A percentile compares a stretch with the other conserved stretches of the same genome.
phyloP scores from a whole-genome alignment of 768 basidiomycete species.

The Hygrophorus russula region DNA sequence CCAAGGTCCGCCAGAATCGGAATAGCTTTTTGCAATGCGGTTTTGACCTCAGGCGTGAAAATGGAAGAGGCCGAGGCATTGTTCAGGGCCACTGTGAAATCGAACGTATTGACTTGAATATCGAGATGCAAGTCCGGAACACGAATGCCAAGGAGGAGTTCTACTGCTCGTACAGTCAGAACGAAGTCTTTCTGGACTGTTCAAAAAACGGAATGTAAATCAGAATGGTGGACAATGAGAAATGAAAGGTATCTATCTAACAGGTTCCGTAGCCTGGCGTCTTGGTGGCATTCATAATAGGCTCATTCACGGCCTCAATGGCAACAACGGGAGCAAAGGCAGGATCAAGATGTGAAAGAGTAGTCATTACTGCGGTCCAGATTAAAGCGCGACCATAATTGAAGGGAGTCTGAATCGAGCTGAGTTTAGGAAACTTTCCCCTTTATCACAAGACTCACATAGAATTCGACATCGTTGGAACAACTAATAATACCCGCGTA shows the following conservation, averaged over 20 bases:
- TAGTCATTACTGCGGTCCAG: constrained; percentile 78
- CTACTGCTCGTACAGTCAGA: constrained; percentile 51
- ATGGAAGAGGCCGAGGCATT: constrained; percentile 9
- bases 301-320: constrained; percentile 72
- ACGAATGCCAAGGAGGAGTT: constrained; percentile 46
- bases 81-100: constrained; percentile 9
- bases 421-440: constrained; percentile 3
- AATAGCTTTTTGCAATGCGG: constrained; percentile 22
- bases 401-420: constrained; percentile 36
- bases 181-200: constrained; percentile 66
- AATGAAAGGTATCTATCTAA: constrained; percentile 25
- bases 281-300: constrained; percentile 54
- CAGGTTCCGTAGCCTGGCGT: constrained; percentile 67
- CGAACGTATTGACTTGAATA: constrained; percentile 4
- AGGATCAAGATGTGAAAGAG: constrained; percentile 58
- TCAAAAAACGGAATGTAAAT: not conserved
- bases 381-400: constrained; percentile 71
- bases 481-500: constrained; percentile 33
- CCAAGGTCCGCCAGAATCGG: constrained; percentile 25
- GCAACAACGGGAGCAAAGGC: constrained; percentile 53
- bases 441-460: constrained; percentile 30
- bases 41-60: constrained; percentile 18
- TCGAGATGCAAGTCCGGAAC: constrained; percentile 15
- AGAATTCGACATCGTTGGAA: constrained; percentile 60
- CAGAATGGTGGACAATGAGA: not conserved